Evolutionary conservation across 495 filamentous ascomycete genomes (phyloP).

Genomic region (Chaetomium fimeti): DNA sequence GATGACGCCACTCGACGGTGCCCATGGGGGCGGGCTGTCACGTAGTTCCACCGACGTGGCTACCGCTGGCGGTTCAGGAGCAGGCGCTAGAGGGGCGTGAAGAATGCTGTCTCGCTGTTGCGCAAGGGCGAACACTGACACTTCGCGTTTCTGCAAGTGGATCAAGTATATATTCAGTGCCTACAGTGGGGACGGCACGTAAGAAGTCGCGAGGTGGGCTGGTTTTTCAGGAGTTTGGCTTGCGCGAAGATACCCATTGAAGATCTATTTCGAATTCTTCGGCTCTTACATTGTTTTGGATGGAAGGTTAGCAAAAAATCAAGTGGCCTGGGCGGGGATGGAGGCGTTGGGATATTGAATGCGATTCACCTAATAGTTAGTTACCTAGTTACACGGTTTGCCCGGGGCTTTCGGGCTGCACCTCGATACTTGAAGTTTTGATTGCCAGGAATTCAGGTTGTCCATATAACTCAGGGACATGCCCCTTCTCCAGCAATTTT

Average conservation of each 20-base stretch:
- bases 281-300: background rate
- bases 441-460: no score
- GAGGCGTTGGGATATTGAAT: background rate
- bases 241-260: conserved; percentile 20
- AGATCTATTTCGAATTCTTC: background rate
- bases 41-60: background rate
- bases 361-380: background rate
- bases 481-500: no score
- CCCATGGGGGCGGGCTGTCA: background rate
- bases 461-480: no score
- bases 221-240: conserved; percentile 7
- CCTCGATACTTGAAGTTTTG: no score
- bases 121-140: no score
- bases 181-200: no score
- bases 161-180: no score
- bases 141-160: no score
- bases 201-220: no score
- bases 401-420: no score
- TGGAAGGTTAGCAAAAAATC: conserved; percentile 7
- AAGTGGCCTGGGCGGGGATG: background rate
- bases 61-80: background rate
- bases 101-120: conserved; percentile 16
- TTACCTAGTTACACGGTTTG: background rate
- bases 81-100: conserved; percentile 25
- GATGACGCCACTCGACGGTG: conserved; percentile 32